Evolutionary conservation across 176 grass and related monocot species (phyloP), one percentile per base, ranked within the genome.

Genomic region (Rhynchospora tenuis): DNA sequence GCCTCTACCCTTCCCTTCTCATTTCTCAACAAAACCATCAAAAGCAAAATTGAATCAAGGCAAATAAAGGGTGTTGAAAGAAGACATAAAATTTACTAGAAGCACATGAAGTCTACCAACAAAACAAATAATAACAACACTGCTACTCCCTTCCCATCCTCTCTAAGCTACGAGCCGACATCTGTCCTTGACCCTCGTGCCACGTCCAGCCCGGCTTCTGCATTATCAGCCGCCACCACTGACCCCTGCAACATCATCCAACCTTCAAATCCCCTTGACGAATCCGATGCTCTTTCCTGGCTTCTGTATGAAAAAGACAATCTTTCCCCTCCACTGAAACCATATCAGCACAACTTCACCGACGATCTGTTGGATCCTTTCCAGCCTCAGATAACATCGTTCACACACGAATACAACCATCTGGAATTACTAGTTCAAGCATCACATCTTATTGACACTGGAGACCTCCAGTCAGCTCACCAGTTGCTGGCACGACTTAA

Each of bases 161-260:
- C 24, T 42, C 63, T 83, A 77, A 68, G 73, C 59, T 87, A 89
- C 88, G 90, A 89, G 83, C 90, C 90, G 55, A 89, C 82, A 28
- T 89, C 90, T 28, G 90, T 92, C 52, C 88, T 92, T 5, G 90
- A 92, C 57, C 87, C 85, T 51, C 77, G 86, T n/a, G 80, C 84
- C 44, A 89, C 90, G 46, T 89, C 90, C 54, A 89, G 88, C 46
- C 90, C 88, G 2, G 71, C 85, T 45, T 68, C 87, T 59, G 83
- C 77, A 23, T 44, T 59, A 55, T 54, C 65, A 45, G 51, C 80
- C 43, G 52, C 58, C 81, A 47, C 69, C 20, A 24, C 24, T 10
- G 64, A 85, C 20, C 74, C 80, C 19, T 84, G 84, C 48, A 66
- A 84, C 0, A 70, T 72, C 48, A 51, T 47, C 31, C 55, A 52